Evolutionary conservation across 2,329 filamentous ascomycete species (phyloP).

Genomic region (Atkinsonella hypoxylon): DNA sequence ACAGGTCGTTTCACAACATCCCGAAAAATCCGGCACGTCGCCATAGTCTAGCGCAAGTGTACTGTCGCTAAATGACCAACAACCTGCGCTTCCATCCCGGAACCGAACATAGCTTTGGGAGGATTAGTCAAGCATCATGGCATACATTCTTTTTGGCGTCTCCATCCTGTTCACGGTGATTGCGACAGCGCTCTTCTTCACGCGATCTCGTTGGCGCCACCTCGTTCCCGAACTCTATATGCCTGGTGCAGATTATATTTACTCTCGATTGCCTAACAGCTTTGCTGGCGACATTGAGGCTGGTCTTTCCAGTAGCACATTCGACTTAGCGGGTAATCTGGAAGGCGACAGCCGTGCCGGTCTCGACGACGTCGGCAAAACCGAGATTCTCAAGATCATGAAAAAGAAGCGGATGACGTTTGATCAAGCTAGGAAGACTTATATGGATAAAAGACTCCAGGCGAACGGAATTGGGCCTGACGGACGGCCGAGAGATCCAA

Average conservation of each 20-base stretch:
- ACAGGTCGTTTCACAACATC: not conserved
- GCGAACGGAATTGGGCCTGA: slow-evolving; percentile 83
- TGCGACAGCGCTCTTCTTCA: slow-evolving; percentile 70
- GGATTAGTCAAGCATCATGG: slow-evolving; percentile 39
- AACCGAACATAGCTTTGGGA: not conserved
- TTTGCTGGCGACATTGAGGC: slow-evolving; percentile 82
- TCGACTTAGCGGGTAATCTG: slow-evolving; percentile 73
- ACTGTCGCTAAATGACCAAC: not conserved
- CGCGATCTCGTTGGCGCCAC: slow-evolving; percentile 65
- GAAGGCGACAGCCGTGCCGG: slow-evolving; percentile 70
- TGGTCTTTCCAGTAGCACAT: slow-evolving; percentile 70
- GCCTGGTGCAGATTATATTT: slow-evolving; percentile 50
- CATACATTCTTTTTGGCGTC: slow-evolving; percentile 68
- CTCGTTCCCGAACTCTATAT: slow-evolving; percentile 49
- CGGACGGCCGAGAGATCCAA: slow-evolving; percentile 78
- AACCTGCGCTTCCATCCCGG: not conserved
- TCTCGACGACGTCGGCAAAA: slow-evolving; percentile 68
- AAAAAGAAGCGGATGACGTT: slow-evolving; percentile 71
- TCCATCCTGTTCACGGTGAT: slow-evolving; percentile 58
- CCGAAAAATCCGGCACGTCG: slow-evolving; percentile 2
- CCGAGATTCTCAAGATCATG: slow-evolving; percentile 82
- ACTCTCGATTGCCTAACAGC: slow-evolving; percentile 62
- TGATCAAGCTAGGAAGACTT: slow-evolving; percentile 79
- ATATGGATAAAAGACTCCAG: slow-evolving; percentile 75
- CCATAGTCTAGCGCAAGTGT: not conserved